Evolutionary conservation across 441 rosid genomes (phyloP).

Genomic region (Metrosideros polymorpha): DNA sequence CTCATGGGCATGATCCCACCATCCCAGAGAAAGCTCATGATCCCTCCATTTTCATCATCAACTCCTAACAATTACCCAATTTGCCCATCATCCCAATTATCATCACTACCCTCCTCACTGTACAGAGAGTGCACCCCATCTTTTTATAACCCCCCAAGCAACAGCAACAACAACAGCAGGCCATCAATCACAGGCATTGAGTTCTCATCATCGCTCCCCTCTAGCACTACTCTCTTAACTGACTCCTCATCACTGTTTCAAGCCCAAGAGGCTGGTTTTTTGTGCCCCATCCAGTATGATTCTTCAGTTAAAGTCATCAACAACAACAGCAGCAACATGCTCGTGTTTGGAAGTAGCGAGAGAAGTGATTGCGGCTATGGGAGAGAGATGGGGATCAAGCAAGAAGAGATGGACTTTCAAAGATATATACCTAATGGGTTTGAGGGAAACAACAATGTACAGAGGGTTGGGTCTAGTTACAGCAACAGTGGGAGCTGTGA

Average conservation of each 20-base stretch:
- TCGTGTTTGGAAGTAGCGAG: not conserved
- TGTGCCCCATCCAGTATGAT: not conserved
- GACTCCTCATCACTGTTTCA: not conserved
- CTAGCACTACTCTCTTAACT: not conserved
- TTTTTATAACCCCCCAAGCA: not conserved
- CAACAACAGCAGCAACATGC: not conserved
- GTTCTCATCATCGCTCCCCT: not conserved
- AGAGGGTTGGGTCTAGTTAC: not conserved
- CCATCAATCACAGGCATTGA: not conserved
- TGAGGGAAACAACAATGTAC: not conserved
- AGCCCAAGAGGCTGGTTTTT: not conserved
- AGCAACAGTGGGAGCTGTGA: not conserved
- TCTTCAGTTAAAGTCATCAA: not conserved
- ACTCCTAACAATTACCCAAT: not conserved
- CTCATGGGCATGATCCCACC: slow-evolving; percentile 4
- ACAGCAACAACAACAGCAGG: not conserved
- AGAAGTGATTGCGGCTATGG: not conserved
- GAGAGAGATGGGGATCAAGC: not conserved
- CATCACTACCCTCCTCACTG: not conserved
- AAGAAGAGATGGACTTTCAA: not conserved
- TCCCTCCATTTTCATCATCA: not conserved
- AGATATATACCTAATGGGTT: not conserved
- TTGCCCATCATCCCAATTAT: not conserved
- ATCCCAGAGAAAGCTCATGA: not conserved
- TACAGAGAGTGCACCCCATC: not conserved